These are phyloP conservation scores for Aspergillus awamori DNA, from an alignment of 2,329 filamentous ascomycete species.

Conservation along the genomic window DNA sequence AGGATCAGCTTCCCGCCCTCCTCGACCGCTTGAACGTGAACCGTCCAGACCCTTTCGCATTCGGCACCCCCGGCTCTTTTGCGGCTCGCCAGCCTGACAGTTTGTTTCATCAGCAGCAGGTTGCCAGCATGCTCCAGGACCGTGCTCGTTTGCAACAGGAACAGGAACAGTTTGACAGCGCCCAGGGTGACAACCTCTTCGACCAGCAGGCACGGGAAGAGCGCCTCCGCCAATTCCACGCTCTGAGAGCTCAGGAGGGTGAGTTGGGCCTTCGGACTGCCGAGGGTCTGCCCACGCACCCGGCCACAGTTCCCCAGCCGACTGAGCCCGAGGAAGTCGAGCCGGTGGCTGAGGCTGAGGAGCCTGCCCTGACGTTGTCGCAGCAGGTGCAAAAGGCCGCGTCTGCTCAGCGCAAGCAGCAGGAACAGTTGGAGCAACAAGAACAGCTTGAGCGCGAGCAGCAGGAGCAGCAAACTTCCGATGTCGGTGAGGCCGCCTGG, in stretches of 20 bases:
- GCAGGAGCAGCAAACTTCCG: conserved; percentile 35
- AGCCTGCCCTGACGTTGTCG: conserved; percentile 69
- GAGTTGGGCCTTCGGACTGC: conserved; percentile 41
- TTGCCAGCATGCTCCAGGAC: conserved; percentile 63
- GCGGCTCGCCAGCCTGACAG: conserved; percentile 49
- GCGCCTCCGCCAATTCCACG: conserved; percentile 81
- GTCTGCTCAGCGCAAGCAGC: conserved; percentile 44
- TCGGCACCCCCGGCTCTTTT: conserved; percentile 51
- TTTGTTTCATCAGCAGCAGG: conserved; percentile 57
- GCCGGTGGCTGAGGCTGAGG: conserved; percentile 31
- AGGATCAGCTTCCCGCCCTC: conserved; percentile 70
- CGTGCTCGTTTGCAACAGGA: conserved; percentile 63
- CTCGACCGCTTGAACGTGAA: conserved; percentile 68
- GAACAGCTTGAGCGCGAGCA: conserved; percentile 36
- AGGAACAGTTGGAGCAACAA: conserved; percentile 34
- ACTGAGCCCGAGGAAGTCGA: conserved; percentile 30
- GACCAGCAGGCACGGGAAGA: conserved; percentile 61
- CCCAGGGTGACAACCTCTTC: conserved; percentile 48
- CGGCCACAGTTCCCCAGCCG: conserved; percentile 34
- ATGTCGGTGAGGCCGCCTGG: conserved; percentile 58
- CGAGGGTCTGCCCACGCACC: conserved; percentile 47
- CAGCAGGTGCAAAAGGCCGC: conserved; percentile 81
- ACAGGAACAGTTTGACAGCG: conserved; percentile 58
- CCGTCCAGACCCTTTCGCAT: conserved; percentile 54
- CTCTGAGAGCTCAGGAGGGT: conserved; percentile 73